Percentiles rank a stretch among this genome's conserved stretches.
Conservation (phyloP, 164 flowering plant species). For the Magnolia officinalis region DNA sequence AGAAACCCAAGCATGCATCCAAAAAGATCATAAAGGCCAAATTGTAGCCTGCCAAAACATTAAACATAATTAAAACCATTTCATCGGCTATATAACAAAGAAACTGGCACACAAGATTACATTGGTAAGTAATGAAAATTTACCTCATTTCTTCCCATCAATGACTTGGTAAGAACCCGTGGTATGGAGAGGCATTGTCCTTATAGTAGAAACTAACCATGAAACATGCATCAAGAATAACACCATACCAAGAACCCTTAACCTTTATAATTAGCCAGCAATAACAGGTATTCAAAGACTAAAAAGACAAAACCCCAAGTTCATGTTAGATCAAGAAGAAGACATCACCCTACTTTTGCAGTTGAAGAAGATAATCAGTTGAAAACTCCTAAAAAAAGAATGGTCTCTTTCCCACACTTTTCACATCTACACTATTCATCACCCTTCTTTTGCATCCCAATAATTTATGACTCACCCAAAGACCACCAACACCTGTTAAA, state of each 20-base stretch:
- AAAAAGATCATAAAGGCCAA: slow-evolving; percentile 41
- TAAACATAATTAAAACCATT: slow-evolving; percentile 38
- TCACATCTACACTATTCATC: no score
- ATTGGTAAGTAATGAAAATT: slow-evolving; percentile 15
- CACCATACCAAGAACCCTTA: slow-evolving; percentile 23
- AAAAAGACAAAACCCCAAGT: slow-evolving; percentile 33
- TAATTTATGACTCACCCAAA: no score
- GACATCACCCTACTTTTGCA: no score
- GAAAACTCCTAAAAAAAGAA: no score
- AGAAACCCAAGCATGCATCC: slow-evolving; percentile 49
- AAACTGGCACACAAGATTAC: slow-evolving; percentile 14
- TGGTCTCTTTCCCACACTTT: no score
- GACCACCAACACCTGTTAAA: no score
- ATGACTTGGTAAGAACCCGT: slow-evolving; percentile 1
- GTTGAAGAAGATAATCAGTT: no score
- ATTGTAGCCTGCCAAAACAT: slow-evolving; percentile 65
- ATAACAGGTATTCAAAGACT: slow-evolving; percentile 33
- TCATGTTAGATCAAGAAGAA: slow-evolving; percentile 17
- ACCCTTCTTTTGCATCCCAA: no score
- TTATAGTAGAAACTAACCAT: slow-evolving; percentile 20
- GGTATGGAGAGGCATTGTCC: neutral
- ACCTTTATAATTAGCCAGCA: slow-evolving; percentile 34
- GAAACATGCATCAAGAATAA: slow-evolving; percentile 19
- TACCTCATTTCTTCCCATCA: slow-evolving; percentile 12
- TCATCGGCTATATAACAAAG: slow-evolving; percentile 8